Evolutionary conservation across 306 rosid genomes (phyloP), one percentile per base, ranked within the genome.

Genomic region (Sophora flavescens): DNA sequence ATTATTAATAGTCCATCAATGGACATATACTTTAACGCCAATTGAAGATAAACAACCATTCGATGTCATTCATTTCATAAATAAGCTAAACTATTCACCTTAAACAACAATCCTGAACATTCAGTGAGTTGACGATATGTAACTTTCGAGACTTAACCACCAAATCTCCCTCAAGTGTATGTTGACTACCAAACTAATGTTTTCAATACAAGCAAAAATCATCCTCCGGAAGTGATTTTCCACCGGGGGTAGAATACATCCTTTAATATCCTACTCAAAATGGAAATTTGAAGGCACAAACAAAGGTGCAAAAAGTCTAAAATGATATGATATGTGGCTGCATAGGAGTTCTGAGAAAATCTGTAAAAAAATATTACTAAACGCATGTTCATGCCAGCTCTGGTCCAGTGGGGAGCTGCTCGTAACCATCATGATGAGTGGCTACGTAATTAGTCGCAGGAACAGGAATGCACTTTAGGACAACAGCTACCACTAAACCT

Each of bases 391-490:
- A 93, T 44, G 88, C 98, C 42, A 74, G 60, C 12, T 90, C 96
- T 12, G 97, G 96, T 26, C 97, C 98, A 72, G 56, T 83, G 3
- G 93, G 93, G 11, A 94, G 93, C n/a, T 81, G 81, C 74, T 88
- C 89, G 33, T 89, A 85, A 32, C 91, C 90, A 71, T 87, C 87
- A 42, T 84, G 91, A 15, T 63, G 81, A 0, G 59, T 8, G 17
- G 64, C 10, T 4, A 42, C 8, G 39, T 68, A 71, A 38, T 42
- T 33, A 10, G 60, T 63, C 2, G 32, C n/a, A 28, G 83, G 50
- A 67, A 87, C 84, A 0, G 97, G 98, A 79, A 94, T 87, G 87
- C 82, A 90, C 68, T 94, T 94, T 4, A 90, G 13, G 15, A 87
- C 45, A 54, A 78, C 88, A 15, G 93, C 91, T 5, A 94, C 62